Evolutionary conservation across 2,329 filamentous ascomycete species (phyloP), one percentile per base, ranked within the genome.

Genomic region (Botrytis elliptica): DNA sequence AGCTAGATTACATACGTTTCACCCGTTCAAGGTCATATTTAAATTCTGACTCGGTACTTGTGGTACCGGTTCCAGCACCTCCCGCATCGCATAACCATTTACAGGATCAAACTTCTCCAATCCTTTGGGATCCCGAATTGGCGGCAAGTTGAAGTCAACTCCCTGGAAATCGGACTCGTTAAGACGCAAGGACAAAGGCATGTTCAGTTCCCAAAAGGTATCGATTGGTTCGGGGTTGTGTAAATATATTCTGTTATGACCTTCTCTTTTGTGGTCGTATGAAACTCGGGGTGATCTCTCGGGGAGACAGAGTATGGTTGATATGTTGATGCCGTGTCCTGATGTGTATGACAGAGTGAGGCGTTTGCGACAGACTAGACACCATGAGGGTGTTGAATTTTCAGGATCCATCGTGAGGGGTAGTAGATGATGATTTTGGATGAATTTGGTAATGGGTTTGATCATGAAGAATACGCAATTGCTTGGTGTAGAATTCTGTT

Each of bases 201-300:
- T 16, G 3, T 29, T 7, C 25, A 29, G n/a, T 16, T 14, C 6
- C 1, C 5, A 14, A 29, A 8, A 55, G 2, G 1, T 16, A 29
- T 38, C 29, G 1, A 0, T 10, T 38, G 33, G 0, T 18, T 5
- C 16, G 7, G 22, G 22, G 2, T 1, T 2, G 33, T 25, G 22
- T 4, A 5, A 9, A 33, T 49, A 49, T 49, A 66, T 66, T 8
- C 63, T 29, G 22, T 38, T 25, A 2, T 66, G 64, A 16, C 18
- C 29, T 66, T 49, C 20, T 49, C 8, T 49, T 36, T 36, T 8
- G 52, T 40, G 38, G 10, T n/a, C 25, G 10, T 18, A 12, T 40
- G 33, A 22, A 5, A 16, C 9, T 16, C 0, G n/a, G n/a, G 6
- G 4, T 40, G 42, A 2, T 6, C 3, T 63, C 7, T 16, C 38